Conservation (phyloP, 2,329 filamentous ascomycete genomes). For the Akanthomyces muscarius region DNA sequence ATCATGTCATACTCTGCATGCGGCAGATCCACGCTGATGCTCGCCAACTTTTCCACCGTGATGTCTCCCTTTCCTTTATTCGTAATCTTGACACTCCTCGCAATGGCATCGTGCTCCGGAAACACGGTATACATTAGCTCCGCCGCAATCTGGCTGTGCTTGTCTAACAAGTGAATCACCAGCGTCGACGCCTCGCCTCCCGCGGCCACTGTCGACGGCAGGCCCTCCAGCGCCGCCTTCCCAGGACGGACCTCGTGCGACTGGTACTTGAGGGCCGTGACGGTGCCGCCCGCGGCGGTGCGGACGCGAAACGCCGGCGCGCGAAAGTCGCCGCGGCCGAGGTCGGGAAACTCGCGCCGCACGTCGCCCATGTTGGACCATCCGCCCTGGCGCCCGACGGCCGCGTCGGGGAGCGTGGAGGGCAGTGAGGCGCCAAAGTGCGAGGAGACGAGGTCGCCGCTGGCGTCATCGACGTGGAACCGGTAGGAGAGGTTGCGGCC, state of each 20-base stretch:
- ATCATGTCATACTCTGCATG: constrained; percentile 60
- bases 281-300: constrained; percentile 54
- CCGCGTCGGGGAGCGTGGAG: constrained; percentile 41
- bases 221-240: constrained; percentile 51
- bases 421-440: constrained; percentile 55
- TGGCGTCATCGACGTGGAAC: constrained; percentile 55
- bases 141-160: constrained; percentile 52
- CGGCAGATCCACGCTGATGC: constrained; percentile 58
- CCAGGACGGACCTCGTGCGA: constrained; percentile 51
- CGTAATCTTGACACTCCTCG: constrained; percentile 56
- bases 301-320: constrained; percentile 57
- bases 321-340: constrained; percentile 61
- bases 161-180: constrained; percentile 54
- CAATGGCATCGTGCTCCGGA: constrained; percentile 56
- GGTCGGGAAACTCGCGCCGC: constrained; percentile 60
- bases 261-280: constrained; percentile 55
- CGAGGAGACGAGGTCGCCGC: constrained; percentile 54
- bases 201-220: constrained; percentile 56
- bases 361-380: constrained; percentile 30
- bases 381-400: constrained; percentile 36
- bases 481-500: constrained; percentile 56
- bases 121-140: constrained; percentile 61
- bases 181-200: constrained; percentile 53
- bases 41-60: constrained; percentile 54
- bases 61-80: constrained; percentile 53